Conservation (phyloP, 2,329 filamentous ascomycete species). For the Coniochaeta ligniaria region DNA sequence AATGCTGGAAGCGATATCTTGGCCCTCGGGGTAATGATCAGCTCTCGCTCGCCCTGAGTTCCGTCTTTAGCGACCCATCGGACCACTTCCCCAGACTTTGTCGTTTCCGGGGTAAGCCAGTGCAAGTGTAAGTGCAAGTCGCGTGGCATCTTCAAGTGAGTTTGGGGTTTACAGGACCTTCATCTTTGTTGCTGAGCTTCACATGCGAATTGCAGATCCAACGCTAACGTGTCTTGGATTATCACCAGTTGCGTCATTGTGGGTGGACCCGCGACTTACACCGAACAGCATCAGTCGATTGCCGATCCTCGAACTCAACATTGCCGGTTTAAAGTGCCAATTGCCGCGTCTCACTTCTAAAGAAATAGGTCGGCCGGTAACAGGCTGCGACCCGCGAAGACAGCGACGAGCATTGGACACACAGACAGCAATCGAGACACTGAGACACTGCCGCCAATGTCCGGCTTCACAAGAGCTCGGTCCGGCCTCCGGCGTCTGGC, state of each 20-base stretch:
- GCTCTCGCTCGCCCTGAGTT: neutral
- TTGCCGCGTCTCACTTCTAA: neutral
- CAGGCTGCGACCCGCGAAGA: neutral
- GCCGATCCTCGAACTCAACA: neutral
- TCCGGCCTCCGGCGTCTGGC: slow-evolving; percentile 34
- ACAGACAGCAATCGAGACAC: neutral
- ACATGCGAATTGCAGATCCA: neutral
- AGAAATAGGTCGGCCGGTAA: neutral
- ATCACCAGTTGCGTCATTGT: slow-evolving; percentile 1
- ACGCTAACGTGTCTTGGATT: neutral
- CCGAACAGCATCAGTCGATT: neutral
- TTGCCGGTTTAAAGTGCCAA: neutral
- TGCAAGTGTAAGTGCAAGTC: neutral
- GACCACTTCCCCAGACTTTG: neutral
- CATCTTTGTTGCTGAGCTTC: neutral
- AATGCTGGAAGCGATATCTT: slow-evolving; percentile 1
- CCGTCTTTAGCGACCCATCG: neutral
- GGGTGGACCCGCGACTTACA: neutral
- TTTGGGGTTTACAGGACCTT: neutral
- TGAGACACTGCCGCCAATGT: slow-evolving; percentile 15
- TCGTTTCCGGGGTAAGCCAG: neutral
- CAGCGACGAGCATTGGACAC: neutral
- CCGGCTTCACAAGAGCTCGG: slow-evolving; percentile 16
- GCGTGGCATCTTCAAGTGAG: neutral
- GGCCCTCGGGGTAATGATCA: neutral